Conservation (phyloP, 371 early-diverging fungal species). For the Rhizomucor pusillus region DNA sequence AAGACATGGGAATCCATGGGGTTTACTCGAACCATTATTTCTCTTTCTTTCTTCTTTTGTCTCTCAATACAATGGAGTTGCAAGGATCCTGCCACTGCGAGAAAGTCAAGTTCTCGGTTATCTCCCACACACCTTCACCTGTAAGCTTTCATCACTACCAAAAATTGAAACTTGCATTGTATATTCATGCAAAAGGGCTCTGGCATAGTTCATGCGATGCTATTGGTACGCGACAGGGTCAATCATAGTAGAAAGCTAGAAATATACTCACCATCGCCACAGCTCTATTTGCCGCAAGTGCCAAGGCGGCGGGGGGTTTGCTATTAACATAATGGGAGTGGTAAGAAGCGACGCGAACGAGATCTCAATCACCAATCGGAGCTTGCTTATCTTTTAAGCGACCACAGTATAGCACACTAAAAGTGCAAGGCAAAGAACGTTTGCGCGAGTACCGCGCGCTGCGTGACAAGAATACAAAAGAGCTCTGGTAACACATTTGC, state of each 20-base stretch:
- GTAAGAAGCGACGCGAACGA: conserved; percentile 17
- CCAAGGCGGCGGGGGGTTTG: conserved; percentile 46
- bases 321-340: conserved; percentile 45
- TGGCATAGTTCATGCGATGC: conserved; percentile 38
- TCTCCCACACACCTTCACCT: conserved; percentile 35
- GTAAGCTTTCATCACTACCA: conserved; percentile 17
- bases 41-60: conserved; percentile 1
- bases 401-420: conserved; percentile 26
- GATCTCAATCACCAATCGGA: too few species aligned
- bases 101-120: conserved; percentile 35
- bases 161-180: background rate
- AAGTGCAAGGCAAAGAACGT: conserved; percentile 34
- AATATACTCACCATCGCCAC: background rate
- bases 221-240: conserved; percentile 31
- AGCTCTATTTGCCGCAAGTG: conserved; percentile 53
- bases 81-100: conserved; percentile 54
- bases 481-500: too few species aligned
- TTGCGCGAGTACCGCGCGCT: conserved; percentile 35
- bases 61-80: conserved; percentile 31
- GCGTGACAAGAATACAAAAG: conserved; percentile 31
- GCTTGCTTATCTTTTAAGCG: background rate
- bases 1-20: too few species aligned
- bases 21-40: background rate
- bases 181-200: background rate
- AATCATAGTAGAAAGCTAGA: background rate